Evolutionary conservation across 2,329 filamentous ascomycete genomes (phyloP), one percentile per base, ranked within the genome.

Genomic region (Botryotinia convoluta): DNA sequence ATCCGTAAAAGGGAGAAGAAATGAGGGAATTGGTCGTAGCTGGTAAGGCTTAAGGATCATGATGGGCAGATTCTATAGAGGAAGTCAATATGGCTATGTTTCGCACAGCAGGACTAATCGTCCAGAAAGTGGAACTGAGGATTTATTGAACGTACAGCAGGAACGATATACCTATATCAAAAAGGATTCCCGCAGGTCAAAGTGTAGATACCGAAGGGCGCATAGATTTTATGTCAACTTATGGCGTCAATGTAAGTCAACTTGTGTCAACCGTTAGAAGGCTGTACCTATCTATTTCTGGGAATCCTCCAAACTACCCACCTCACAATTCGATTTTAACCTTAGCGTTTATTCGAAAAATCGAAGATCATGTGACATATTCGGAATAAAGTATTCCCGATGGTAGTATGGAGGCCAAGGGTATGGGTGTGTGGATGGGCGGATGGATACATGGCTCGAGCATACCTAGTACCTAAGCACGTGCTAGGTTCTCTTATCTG

Each of bases 1-100:
- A 45, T 77, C 77, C 39, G 77, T 48, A 69, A 80, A 81, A 10
- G 79, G 79, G 8, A 80, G 74, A 57, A 81, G 76, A 65, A 79
- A 81, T 4, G 77, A 78, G 3, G 79, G 79, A 60, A 81, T 78
- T 2, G 79, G 71, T 67, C 80, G 78, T 42, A 79, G 70, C 61
- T 73, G 65, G 65, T 54, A 32, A 51, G 77, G 75, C 75, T 78
- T 79, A 57, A 79, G 54, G 57, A 80, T 78, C 79, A 80, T 81
- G 59, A 16, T 78, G 77, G 57, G 48, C 42, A 60, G 48, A 59
- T 29, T 73, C 74, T 76, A 45, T 10, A 39, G 54, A 67, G 29
- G n/a, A 60, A 37, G 63, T 72, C 71, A 72, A 72, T 51, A 72
- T n/a, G 35, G 32, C 42, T 37, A 59, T 9, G 48, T 61, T 18